phyloP scores from a whole-genome alignment of 768 basidiomycete species.

The Mycena vulgaris region DNA sequence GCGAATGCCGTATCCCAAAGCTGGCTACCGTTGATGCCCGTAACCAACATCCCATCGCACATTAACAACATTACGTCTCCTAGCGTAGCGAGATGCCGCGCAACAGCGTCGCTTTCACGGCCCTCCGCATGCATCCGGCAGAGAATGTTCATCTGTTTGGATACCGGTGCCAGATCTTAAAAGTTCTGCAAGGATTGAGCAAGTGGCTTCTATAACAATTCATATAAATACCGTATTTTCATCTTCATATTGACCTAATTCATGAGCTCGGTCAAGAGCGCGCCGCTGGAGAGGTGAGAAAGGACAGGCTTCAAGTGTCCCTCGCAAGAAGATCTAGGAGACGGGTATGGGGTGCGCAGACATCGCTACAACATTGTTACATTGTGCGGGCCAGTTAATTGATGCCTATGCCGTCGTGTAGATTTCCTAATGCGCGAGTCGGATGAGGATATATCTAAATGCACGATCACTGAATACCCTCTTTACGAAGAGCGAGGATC shows the following conservation, averaged over 20 bases:
- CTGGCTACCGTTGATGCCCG: conserved; percentile 95
- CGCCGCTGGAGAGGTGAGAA: conserved; percentile 77
- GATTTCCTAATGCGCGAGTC: conserved; percentile 70
- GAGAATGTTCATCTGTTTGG: conserved; percentile 95
- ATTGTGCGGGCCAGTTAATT: conserved; percentile 92
- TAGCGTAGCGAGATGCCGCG: conserved; percentile 79
- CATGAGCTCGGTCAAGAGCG: conserved; percentile 78
- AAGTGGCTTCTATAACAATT: background rate
- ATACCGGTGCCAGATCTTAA: conserved; percentile 92
- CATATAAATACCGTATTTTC: conserved; percentile 80
- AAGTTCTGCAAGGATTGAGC: conserved; percentile 66
- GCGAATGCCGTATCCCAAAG: conserved; percentile 96
- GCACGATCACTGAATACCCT: conserved; percentile 50
- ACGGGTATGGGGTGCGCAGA: conserved; percentile 86
- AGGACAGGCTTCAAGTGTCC: conserved; percentile 75
- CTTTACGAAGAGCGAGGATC: conserved; percentile 82
- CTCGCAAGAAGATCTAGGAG: conserved; percentile 77
- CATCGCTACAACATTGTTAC: conserved; percentile 88
- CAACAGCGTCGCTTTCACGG: conserved; percentile 80
- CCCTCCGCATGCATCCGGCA: conserved; percentile 85
- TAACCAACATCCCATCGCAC: conserved; percentile 92
- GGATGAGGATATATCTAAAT: background rate
- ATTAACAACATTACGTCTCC: conserved; percentile 96
- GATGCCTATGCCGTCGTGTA: conserved; percentile 84
- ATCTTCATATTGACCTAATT: conserved; percentile 85